These are phyloP conservation scores for Fusarium musae DNA, from an alignment of 2,329 filamentous ascomycete genomes.

Conservation along the genomic window DNA sequence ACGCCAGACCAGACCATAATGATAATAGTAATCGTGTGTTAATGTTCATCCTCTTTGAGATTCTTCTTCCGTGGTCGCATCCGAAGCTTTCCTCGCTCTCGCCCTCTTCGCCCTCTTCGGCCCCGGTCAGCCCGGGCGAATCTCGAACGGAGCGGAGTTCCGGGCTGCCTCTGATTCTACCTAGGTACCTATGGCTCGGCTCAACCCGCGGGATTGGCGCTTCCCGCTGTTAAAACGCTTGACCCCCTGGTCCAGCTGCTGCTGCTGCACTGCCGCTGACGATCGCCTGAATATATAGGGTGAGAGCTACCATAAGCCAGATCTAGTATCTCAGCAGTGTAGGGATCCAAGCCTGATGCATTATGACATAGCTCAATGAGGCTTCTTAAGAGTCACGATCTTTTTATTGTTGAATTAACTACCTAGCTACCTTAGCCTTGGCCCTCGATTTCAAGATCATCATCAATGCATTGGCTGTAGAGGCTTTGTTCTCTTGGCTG, in stretches of 20 bases:
- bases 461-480: slow-evolving; percentile 1
- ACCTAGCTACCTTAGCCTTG: background rate
- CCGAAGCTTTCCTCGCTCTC: slow-evolving; percentile 5
- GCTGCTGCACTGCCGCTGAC: slow-evolving; percentile 28
- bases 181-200: slow-evolving; percentile 41
- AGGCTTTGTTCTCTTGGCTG: slow-evolving; percentile 15
- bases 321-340: slow-evolving; percentile 34
- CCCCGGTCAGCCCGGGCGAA: slow-evolving; percentile 21
- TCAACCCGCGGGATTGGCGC: slow-evolving; percentile 31
- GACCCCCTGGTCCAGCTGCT: slow-evolving; percentile 9
- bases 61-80: slow-evolving; percentile 16
- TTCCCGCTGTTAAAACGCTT: slow-evolving; percentile 12
- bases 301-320: background rate
- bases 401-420: background rate
- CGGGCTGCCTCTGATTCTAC: slow-evolving; percentile 41
- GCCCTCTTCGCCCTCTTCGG: background rate
- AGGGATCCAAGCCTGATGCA: slow-evolving; percentile 20
- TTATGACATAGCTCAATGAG: slow-evolving; percentile 11
- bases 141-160: slow-evolving; percentile 10
- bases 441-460: background rate
- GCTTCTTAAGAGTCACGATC: background rate
- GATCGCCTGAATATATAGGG: slow-evolving; percentile 26
- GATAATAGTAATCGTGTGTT: background rate
- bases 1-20: background rate
- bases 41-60: background rate